Evolutionary conservation across 345 rosid species (phyloP).

Genomic region (Citrus mangshanensis): DNA sequence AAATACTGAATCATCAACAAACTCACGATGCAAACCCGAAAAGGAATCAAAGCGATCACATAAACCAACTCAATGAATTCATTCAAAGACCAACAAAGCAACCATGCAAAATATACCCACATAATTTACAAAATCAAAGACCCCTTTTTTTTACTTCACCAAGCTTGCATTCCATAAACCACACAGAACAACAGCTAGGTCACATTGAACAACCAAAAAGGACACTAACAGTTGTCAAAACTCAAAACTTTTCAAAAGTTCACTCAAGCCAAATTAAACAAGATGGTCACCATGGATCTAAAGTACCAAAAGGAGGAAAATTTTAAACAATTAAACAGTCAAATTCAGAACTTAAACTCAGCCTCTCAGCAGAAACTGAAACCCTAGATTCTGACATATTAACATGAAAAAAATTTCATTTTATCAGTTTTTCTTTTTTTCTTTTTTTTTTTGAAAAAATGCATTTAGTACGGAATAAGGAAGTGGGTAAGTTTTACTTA

Average conservation of each 20-base stretch:
- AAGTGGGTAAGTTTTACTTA: slow-evolving; percentile 15
- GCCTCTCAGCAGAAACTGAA: slow-evolving; percentile 13
- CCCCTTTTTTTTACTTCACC: neutral
- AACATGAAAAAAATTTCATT: neutral
- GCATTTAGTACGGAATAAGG: neutral
- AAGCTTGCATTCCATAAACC: neutral
- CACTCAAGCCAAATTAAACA: slow-evolving; percentile 9
- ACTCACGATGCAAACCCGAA: neutral
- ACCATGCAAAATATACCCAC: neutral
- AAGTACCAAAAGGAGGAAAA: neutral
- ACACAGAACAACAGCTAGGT: neutral
- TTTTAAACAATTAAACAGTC: slow-evolving; percentile 18
- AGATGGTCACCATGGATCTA: slow-evolving; percentile 19
- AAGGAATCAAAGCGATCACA: neutral
- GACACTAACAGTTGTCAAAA: neutral
- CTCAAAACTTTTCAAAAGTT: slow-evolving; percentile 8
- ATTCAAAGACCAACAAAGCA: neutral
- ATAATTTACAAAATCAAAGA: neutral
- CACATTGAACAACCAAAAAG: slow-evolving; percentile 18
- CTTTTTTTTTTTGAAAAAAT: neutral
- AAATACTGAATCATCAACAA: neutral
- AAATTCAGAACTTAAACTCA: slow-evolving; percentile 11
- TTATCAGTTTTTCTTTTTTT: neutral
- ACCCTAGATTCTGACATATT: slow-evolving; percentile 26
- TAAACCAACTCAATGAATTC: neutral